Evolutionary conservation across 495 filamentous ascomycete genomes (phyloP).

Genomic region (Xeromyces bisporus): DNA sequence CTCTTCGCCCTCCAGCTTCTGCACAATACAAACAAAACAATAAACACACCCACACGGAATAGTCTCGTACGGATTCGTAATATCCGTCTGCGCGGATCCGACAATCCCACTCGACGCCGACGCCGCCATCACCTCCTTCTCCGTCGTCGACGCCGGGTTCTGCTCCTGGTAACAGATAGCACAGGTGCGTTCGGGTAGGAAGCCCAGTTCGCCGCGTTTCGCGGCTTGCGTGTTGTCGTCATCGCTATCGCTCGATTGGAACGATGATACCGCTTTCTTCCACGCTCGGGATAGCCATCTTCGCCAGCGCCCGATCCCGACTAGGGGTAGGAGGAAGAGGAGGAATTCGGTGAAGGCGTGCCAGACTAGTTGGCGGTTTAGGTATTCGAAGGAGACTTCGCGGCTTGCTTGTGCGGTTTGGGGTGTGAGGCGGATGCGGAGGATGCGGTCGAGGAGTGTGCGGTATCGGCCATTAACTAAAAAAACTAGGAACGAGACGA

Average conservation of each 20-base stretch:
- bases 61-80: constrained; percentile 91
- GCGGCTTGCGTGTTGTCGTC: constrained; percentile 28
- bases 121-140: constrained; percentile 48
- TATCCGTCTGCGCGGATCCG: constrained; percentile 80
- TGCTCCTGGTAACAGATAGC: constrained; percentile 96
- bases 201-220: constrained; percentile 56
- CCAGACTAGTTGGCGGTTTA: constrained; percentile 96
- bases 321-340: constrained; percentile 82
- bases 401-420: constrained; percentile 65
- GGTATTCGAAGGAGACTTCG: constrained; percentile 91
- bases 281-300: constrained; percentile 73
- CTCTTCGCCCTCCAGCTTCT: constrained; percentile 77
- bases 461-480: constrained; percentile 79
- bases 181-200: constrained; percentile 85
- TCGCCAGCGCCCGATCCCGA: constrained; percentile 84
- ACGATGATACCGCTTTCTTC: constrained; percentile 51
- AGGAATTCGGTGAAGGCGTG: constrained; percentile 98
- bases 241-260: constrained; percentile 32
- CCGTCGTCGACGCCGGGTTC: constrained; percentile 49
- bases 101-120: constrained; percentile 53
- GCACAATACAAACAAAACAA: constrained; percentile 93
- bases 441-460: constrained; percentile 71
- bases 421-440: constrained; percentile 73
- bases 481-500: constrained; percentile 77
- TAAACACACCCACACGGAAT: constrained; percentile 86